phyloP scores from a whole-genome alignment of 768 basidiomycete genomes.

The Crepidotus variabilis region DNA sequence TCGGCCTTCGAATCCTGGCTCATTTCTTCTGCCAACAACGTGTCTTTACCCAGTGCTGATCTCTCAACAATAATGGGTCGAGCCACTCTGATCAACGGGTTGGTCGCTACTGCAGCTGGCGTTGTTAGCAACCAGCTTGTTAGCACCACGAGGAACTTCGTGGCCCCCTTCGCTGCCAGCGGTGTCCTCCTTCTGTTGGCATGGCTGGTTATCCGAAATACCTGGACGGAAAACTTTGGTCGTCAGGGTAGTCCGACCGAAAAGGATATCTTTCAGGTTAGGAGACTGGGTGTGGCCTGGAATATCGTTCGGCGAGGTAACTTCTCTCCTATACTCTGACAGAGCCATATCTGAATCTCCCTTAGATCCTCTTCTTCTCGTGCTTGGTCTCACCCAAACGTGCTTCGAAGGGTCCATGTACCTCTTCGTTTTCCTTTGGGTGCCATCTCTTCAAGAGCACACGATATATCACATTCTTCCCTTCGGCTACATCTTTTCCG shows the following conservation, averaged over 20 bases:
- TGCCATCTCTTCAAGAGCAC: conserved; percentile 67
- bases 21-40: conserved; percentile 53
- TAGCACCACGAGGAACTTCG: conserved; percentile 43
- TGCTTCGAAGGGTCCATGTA: conserved; percentile 87
- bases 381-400: conserved; percentile 70
- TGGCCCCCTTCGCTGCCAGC: conserved; percentile 65
- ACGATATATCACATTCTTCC: conserved; percentile 47
- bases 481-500: conserved; percentile 76
- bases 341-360: neutral
- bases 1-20: conserved; percentile 80
- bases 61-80: conserved; percentile 70
- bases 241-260: conserved; percentile 28
- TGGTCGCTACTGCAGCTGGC: conserved; percentile 67
- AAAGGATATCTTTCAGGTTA: conserved; percentile 46
- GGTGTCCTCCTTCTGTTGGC: conserved; percentile 49
- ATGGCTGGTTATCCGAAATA: conserved; percentile 50
- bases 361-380: conserved; percentile 57
- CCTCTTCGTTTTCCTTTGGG: conserved; percentile 82
- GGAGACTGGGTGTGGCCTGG: conserved; percentile 53
- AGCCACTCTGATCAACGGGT: conserved; percentile 69
- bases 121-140: conserved; percentile 67
- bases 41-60: conserved; percentile 50
- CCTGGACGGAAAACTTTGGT: conserved; percentile 74
- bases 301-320: conserved; percentile 50
- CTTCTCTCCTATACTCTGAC: neutral